These are phyloP conservation scores for Yamadazyma dushanensis DNA, from an alignment of 1,139 yeast species.

Conservation along the genomic window DNA sequence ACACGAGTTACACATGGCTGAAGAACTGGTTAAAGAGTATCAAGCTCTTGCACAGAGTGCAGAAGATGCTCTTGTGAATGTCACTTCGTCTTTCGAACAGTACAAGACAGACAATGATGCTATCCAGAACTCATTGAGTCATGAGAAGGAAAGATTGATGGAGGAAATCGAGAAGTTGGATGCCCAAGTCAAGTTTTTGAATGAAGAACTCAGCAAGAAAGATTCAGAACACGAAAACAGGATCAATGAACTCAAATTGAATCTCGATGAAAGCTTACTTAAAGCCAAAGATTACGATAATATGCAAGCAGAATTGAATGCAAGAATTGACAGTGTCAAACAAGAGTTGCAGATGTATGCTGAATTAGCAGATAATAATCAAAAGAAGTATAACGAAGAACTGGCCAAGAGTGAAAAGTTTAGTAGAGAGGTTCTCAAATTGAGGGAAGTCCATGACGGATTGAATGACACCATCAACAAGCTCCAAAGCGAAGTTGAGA, in stretches of 20 bases:
- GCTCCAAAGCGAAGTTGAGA: conserved; percentile 27
- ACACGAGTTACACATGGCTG: conserved; percentile 38
- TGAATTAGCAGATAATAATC: conserved; percentile 47
- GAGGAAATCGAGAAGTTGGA: conserved; percentile 21
- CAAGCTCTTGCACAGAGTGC: conserved; percentile 42
- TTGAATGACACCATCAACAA: conserved; percentile 37
- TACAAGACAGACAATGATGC: conserved; percentile 26
- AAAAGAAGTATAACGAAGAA: conserved; percentile 58
- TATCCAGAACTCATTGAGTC: conserved; percentile 16
- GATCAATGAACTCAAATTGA: conserved; percentile 25
- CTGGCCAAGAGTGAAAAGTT: conserved; percentile 58
- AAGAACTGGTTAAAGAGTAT: conserved; percentile 39
- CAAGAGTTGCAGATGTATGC: conserved; percentile 55
- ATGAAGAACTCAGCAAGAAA: conserved; percentile 18
- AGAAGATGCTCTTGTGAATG: conserved; percentile 40
- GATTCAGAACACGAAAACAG: conserved; percentile 18
- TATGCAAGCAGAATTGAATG: conserved; percentile 35
- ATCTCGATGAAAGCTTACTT: conserved; percentile 20
- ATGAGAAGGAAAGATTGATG: conserved; percentile 24
- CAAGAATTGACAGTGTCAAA: conserved; percentile 28
- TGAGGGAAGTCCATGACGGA: conserved; percentile 43
- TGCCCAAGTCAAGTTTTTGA: conserved; percentile 16
- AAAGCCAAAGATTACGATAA: conserved; percentile 40
- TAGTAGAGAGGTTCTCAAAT: conserved; percentile 39
- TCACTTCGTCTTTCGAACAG: conserved; percentile 39